Base-by-base conservation (phyloP, 1,139 yeast species). In the Candida sp. region DNA sequence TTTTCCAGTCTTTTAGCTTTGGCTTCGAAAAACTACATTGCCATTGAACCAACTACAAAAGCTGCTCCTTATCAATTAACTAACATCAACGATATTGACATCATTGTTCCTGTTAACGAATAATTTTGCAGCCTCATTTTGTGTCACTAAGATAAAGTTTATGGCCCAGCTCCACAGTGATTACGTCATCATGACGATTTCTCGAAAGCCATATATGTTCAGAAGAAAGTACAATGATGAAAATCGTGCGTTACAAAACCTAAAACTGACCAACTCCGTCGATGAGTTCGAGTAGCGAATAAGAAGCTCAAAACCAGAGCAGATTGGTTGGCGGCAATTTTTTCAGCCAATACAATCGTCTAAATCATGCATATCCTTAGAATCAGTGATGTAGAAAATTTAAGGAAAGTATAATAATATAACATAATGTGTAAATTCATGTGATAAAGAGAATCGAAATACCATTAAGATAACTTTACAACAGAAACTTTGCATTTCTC, bases 1-100 rank as follows among this genome's bases (percentile, higher is more conserved):
- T 72, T 75, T 49, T 54, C 68, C 11, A 65, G 70, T 40, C 45
- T 74, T 1, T 56, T 75, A 36, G 67, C 71, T 38, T 56, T 75
- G 40, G 64, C 75, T 0, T 62, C 70, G 7, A 56, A 40, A 23
- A 40, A 43, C 34, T 36, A 42, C 5, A 36, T 48, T 22, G 44
- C 34, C 8, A 37, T 37, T 5, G 34, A 32, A 6, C 7, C 11
- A n/a, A 32, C 7, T 11, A 29, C 11, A 5, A 1, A 30, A n/a
- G 9, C 27, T 8, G 22, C 23, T 6, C 22, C 34, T 11, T 3
- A 27, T 2, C 39, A 37, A 37, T 11, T 37, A 19, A 15, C 6
- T 8, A 11, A 23, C 19, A 5, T 19, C 5, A 21, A 21, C n/a
- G 34, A 37, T 29, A 37, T 37, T 29, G 39, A 37, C 15, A 19